A percentile compares a stretch with the other conserved stretches of the same genome.
Evolutionary conservation across 345 rosid species (phyloP).

Genomic region (Salix dunnii): DNA sequence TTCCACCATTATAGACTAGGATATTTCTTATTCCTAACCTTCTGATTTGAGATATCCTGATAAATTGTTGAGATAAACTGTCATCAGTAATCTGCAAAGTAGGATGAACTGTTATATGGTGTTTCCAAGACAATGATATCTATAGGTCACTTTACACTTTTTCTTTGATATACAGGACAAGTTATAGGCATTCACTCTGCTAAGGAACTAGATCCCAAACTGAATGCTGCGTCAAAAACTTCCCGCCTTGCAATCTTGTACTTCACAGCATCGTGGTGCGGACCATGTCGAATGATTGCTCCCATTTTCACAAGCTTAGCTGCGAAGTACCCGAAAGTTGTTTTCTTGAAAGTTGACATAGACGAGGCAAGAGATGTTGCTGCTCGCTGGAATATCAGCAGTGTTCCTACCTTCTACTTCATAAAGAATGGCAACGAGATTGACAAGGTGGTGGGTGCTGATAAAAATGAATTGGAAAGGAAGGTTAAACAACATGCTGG

Average conservation of each 20-base stretch:
- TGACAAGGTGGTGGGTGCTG: slow-evolving; percentile 85
- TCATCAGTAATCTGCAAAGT: not conserved
- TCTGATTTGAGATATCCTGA: not conserved
- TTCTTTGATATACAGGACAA: slow-evolving; percentile 47
- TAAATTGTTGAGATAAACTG: not conserved
- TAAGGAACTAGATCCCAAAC: slow-evolving; percentile 61
- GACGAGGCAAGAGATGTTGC: slow-evolving; percentile 64
- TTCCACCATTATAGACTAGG: not conserved
- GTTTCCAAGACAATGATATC: not conserved
- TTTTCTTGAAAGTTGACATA: slow-evolving; percentile 79
- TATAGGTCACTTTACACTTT: not conserved
- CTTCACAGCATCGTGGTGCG: slow-evolving; percentile 96
- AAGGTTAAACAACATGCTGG: slow-evolving; percentile 59
- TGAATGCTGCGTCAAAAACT: slow-evolving; percentile 60
- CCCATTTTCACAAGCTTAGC: slow-evolving; percentile 74
- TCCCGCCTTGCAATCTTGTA: slow-evolving; percentile 73
- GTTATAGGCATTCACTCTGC: slow-evolving; percentile 63
- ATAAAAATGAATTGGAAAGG: slow-evolving; percentile 64
- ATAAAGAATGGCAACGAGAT: slow-evolving; percentile 72
- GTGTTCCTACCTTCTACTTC: slow-evolving; percentile 72
- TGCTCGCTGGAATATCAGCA: slow-evolving; percentile 63
- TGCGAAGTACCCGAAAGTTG: slow-evolving; percentile 54
- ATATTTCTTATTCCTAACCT: not conserved
- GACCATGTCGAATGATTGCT: slow-evolving; percentile 84
- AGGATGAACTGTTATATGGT: not conserved